phyloP scores from a whole-genome alignment of 768 basidiomycete species.

The Lyophyllum shimeji region DNA sequence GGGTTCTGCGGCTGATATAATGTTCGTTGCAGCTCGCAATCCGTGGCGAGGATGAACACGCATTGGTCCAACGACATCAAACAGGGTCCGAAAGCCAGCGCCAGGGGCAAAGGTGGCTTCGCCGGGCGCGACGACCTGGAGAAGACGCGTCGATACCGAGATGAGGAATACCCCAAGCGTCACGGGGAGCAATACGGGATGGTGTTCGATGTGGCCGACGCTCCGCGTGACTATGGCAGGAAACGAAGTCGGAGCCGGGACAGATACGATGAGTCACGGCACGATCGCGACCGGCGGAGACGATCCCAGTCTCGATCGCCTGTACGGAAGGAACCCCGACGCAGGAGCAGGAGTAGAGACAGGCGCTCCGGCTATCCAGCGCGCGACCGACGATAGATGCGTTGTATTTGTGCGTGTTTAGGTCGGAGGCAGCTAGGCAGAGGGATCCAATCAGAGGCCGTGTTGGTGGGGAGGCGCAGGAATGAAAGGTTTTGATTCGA shows the following conservation, averaged over 20 bases:
- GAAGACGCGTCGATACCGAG: slow-evolving; percentile 66
- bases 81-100: slow-evolving; percentile 37
- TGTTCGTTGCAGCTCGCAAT: slow-evolving; percentile 72
- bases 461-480: too few relatives aligned
- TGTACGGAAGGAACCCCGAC: slow-evolving; percentile 18
- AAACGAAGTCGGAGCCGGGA: slow-evolving; percentile 57
- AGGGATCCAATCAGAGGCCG: slow-evolving; percentile 13
- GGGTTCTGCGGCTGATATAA: slow-evolving; percentile 16
- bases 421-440: neutral
- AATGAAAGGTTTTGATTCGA: neutral
- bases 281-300: slow-evolving; percentile 30
- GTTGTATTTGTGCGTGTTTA: slow-evolving; percentile 18
- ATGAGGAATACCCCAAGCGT: slow-evolving; percentile 30
- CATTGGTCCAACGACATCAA: slow-evolving; percentile 80
- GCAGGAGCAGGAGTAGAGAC: slow-evolving; percentile 23
- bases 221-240: slow-evolving; percentile 36
- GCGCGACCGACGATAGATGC: slow-evolving; percentile 12
- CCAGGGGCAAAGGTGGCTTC: slow-evolving; percentile 45
- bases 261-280: slow-evolving; percentile 28
- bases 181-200: slow-evolving; percentile 58
- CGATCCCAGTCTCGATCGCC: slow-evolving; percentile 40
- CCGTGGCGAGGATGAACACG: slow-evolving; percentile 84
- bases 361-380: slow-evolving; percentile 5
- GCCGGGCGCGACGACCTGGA: slow-evolving; percentile 78
- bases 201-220: slow-evolving; percentile 76